Evolutionary conservation across 352 stramenopile species (phyloP).

Genomic region (Pilasporangium apinafurcum): DNA sequence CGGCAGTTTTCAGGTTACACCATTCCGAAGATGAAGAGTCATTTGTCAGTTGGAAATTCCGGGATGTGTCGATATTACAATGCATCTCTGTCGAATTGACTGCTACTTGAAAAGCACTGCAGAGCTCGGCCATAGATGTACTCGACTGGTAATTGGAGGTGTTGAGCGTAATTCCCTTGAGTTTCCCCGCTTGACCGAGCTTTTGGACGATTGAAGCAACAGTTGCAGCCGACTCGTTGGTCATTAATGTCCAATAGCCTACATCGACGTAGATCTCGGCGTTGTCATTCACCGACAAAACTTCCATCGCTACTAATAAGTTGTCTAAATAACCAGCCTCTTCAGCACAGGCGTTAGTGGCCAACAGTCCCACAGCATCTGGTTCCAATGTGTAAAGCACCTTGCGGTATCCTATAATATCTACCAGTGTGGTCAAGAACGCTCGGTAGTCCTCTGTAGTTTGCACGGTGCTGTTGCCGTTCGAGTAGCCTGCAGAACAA

Average conservation of each 20-base stretch:
- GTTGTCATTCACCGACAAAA: constrained; percentile 41
- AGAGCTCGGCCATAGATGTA: constrained; percentile 19
- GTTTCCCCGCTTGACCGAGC: constrained; percentile 6
- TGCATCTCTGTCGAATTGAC: constrained; percentile 13
- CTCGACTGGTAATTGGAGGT: constrained; percentile 64
- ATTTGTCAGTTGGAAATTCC: constrained; percentile 29
- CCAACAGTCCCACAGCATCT: constrained; percentile 45
- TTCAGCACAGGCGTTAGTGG: constrained; percentile 32
- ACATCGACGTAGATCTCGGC: constrained; percentile 60
- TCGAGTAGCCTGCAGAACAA: constrained; percentile 48
- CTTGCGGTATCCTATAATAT: constrained; percentile 33
- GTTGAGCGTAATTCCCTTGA: constrained; percentile 53
- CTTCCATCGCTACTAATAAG: constrained; percentile 27
- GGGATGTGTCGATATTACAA: constrained; percentile 1
- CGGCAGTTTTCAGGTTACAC: constrained; percentile 60
- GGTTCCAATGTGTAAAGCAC: constrained; percentile 71
- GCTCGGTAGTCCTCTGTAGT: constrained; percentile 33
- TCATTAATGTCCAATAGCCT: constrained; percentile 42
- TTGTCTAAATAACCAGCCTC: constrained; percentile 39
- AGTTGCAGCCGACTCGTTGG: constrained; percentile 8
- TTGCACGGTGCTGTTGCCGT: constrained; percentile 17
- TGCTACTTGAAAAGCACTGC: constrained; percentile 28
- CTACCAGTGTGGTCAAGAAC: constrained; percentile 35
- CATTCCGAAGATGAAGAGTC: constrained; percentile 38
- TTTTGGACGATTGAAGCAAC: constrained; percentile 26